Evolutionary conservation across 805 yeast species (phyloP), one percentile per base, ranked within the genome.

Genomic region (Candida stauntonica): DNA sequence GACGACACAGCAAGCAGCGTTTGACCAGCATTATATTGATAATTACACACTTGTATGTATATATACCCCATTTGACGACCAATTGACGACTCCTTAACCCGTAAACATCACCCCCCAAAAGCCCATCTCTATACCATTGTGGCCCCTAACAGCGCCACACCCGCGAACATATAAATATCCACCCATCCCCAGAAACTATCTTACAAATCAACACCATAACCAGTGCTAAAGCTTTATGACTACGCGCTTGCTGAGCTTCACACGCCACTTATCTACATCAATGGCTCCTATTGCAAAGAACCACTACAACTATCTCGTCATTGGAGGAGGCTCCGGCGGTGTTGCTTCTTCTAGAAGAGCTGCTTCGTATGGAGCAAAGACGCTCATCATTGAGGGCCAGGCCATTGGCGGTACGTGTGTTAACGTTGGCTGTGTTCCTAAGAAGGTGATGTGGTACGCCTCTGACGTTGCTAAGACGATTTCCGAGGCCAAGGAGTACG

Each of bases 261-360:
- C 31, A 5, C 44, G 54, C 37, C 43, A 48, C 33, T 42, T 51
- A 12, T 42, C 45, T 13, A 50, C 38, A 7, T 12, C 11, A 8
- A 81, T 81, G 87, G 77, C 86, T 29, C 79, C 82, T 20, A 52
- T 69, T 31, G 45, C 58, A 26, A 69, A 38, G 39, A 42, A 53
- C 40, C 91, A 86, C 60, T 93, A 79, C 71, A 88, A 93, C 57
- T 91, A 86, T 60, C 68, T 93, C 36, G 99, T 93, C 42, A 93
- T 93, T 50, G 99, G 99, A 36, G 99, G 99, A 42, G 99, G 99
- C 12, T 87, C 96, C 26, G 99, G 98, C 33, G 99, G 99, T 51
- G 97, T 93, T 31, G 96, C 99, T n/a, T 81, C 94, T 16, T 94
- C 97, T 13, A 80, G 99, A 63, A 79, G 98, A 54, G 98, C 99